Percentiles rank a stretch among this genome's conserved stretches.
phyloP scores from a whole-genome alignment of 129 eudicot species.

The Pittosporum tobira region DNA sequence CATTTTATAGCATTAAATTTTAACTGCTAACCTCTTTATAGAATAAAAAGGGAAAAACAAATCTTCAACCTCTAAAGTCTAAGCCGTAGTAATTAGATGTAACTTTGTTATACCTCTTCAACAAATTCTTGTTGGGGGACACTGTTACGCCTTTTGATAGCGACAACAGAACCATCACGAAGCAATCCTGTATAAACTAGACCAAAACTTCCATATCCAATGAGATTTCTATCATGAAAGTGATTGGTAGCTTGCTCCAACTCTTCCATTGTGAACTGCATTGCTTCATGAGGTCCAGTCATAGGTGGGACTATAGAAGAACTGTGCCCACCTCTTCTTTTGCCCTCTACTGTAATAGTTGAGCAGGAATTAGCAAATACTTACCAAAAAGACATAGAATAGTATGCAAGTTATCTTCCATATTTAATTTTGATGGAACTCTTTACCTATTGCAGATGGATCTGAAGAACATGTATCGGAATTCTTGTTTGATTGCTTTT shows the following conservation, averaged over 20 bases:
- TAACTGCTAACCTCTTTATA: not conserved
- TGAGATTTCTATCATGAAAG: conserved; percentile 38
- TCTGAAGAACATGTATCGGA: conserved; percentile 48
- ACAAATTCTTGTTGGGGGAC: conserved; percentile 30
- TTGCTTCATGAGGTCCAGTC: conserved; percentile 16
- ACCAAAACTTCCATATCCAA: conserved; percentile 47
- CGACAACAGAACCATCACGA: conserved; percentile 38
- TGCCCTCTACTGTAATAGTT: conserved; percentile 23
- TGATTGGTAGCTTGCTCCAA: conserved; percentile 38
- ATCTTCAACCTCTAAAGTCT: too few species aligned
- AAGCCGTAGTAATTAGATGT: too few species aligned
- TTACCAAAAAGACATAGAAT: not conserved
- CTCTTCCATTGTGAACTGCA: conserved; percentile 37
- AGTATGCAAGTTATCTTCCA: not conserved
- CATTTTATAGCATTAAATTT: not conserved
- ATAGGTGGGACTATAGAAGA: conserved; percentile 13
- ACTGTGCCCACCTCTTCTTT: conserved; percentile 13
- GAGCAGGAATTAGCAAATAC: not conserved
- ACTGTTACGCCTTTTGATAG: conserved; percentile 34
- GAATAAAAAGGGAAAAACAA: too few species aligned
- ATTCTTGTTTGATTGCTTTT: conserved; percentile 26
- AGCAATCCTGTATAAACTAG: conserved; percentile 43
- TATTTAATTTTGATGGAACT: not conserved
- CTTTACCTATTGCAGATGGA: conserved; percentile 42
- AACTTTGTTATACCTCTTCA: conserved; percentile 25